Base-by-base conservation (phyloP, 352 stramenopile genomes). In the Peronospora farinosa region DNA sequence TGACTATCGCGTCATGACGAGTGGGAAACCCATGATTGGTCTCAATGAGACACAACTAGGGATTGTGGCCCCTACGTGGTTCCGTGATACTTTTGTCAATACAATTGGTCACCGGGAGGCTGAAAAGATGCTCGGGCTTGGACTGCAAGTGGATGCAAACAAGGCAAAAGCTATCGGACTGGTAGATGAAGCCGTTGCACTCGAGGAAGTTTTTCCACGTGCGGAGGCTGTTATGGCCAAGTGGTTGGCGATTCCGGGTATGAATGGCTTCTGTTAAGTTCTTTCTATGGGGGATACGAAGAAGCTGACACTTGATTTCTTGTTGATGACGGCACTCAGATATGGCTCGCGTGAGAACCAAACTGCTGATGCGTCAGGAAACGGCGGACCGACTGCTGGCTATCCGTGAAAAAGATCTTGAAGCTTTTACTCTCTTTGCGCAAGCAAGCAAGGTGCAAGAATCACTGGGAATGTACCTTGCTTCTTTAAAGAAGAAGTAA, bases 1-100 rank as follows among this genome's bases (percentile, higher is more conserved):
- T 63, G 92, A 98, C 74, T 97, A 96, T 65, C 83, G 94, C 16
- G 69, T 97, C 48, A 97, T 98, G 86, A 78, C 84, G n/a, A 69
- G 57, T 8, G 82, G 78, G 10, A 86, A 89, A 45, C 71, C 76
- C n/a, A 74, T 84, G 28, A 97, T 98, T 57, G 93, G 93, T 9
- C 69, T 97, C 28, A 98, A 97, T 58, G 93, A 98, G 73, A 96
- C 88, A 6, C 76, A 95, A 54, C 60, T 98, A 27, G 93, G 94
- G 30, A 96, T 98, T 40, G 80, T 91, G 31, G 84, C 81, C 12
- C 74, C 79, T 4, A 85, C 72, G 45, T 92, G 83, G 80, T 88
- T 92, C 39, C 72, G 72, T 17, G 74, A 86, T 44, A 85, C 76
- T 27, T 89, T 92, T 54, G 65, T 90, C 40, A 92, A 92, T 62